Evolutionary conservation across 2,329 filamentous ascomycete genomes (phyloP), one percentile per base, ranked within the genome.

Genomic region (Atkinsonella hypoxylon): DNA sequence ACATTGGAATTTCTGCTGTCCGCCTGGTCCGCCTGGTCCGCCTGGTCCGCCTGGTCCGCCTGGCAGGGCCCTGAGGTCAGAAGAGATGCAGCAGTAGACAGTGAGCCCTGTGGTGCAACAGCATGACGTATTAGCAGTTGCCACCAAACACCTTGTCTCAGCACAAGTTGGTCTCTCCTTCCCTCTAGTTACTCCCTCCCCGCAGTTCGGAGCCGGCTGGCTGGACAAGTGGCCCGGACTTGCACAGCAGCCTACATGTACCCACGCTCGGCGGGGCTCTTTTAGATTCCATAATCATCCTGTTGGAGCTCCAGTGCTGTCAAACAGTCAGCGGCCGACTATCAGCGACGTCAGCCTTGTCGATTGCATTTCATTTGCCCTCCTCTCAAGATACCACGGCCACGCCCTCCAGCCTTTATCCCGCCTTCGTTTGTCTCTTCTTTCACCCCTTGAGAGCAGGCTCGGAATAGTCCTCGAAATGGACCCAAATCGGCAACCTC

Each of bases 401-500:
- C 39, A 26, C 39, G 4, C 39, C 18, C 31, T 20, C 3, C 15
- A 7, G 34, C 34, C 34, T 36, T 36, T 36, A 12, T 36, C 4
- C 22, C 15, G 47, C 32, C n/a, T 13, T 26, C 2, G n/a, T 22
- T 18, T 10, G 7, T 15, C 11, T 8, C 3, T 34, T 12, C 7
- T 18, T 13, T 17, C 15, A 9, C 17, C 34, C 22, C 30, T 18
- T 36, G 47, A 10, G 18, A 36, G 40, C 30, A 26, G 12, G 12
- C 45, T 47, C 22, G n/a, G 18, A 8, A 46, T 13, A 26, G 18
- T 17, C 46, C 46, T 47, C 57, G 54, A 20, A 52, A 69, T 77
- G 75, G 73, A 77, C 56, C 67, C 72, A 13, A 70, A 70, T 63
- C 67, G 73, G 52, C 67, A 70, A 56, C 66, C 62, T 18, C 63